Evolutionary conservation across 257 asterid species (phyloP).

Genomic region (Salvia miltiorrhiza): DNA sequence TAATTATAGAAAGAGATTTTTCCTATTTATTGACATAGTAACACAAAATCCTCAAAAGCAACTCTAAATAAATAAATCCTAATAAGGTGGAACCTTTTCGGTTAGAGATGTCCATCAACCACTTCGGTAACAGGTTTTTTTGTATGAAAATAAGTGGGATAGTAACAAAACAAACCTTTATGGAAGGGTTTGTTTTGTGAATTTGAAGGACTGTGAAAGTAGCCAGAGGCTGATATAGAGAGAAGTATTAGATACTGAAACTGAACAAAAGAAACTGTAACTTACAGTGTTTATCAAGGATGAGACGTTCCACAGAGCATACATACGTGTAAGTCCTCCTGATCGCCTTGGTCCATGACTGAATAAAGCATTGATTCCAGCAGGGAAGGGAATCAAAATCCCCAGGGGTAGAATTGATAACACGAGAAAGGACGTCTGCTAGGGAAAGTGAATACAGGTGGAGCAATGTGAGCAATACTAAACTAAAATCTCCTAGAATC

Average conservation of each 20-base stretch:
- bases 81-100: background rate
- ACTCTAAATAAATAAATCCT: background rate
- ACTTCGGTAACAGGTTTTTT: background rate
- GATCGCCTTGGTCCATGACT: conserved; percentile 94
- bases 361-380: conserved; percentile 95
- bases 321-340: conserved; percentile 90
- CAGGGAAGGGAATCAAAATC: conserved; percentile 88
- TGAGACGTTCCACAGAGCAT: conserved; percentile 89
- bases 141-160: background rate
- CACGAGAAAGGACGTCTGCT: conserved; percentile 74
- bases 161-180: background rate
- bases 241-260: background rate
- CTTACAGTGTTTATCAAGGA: conserved; percentile 90
- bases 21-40: background rate
- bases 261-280: background rate
- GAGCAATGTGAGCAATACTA: conserved; percentile 92
- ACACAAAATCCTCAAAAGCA: background rate
- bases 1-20: background rate
- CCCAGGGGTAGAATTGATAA: conserved; percentile 86
- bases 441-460: conserved; percentile 91
- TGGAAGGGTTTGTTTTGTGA: background rate
- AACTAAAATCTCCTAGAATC: conserved; percentile 94
- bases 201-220: background rate
- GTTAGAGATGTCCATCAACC: background rate
- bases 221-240: background rate